phyloP scores from a whole-genome alignment of 225 moss, liverwort and hornwort genomes.

The Sphagnum tenellum region DNA sequence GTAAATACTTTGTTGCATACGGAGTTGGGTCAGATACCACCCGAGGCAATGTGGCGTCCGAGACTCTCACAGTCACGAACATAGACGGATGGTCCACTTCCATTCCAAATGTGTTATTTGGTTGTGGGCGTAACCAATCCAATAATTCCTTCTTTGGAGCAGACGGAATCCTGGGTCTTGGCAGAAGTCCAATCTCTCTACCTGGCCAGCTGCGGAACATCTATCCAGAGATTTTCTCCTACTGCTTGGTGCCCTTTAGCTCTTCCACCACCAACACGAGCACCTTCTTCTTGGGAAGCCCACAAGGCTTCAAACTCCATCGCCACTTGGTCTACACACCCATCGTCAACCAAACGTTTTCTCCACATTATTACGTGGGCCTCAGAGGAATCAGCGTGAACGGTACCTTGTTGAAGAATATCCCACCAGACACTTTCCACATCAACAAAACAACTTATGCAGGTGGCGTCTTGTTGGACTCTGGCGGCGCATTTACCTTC shows the following conservation, averaged over 20 bases:
- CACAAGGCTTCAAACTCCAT: not conserved
- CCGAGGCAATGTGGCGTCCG: constrained; percentile 14
- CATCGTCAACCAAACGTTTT: not conserved
- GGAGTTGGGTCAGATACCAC: constrained; percentile 10
- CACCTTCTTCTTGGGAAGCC: constrained; percentile 19
- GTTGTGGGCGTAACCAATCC: constrained; percentile 19
- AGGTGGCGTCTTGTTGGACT: constrained; percentile 30
- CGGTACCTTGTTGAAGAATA: constrained; percentile 1
- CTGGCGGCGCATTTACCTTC: constrained; percentile 25
- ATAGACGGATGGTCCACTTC: not conserved
- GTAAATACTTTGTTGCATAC: too few relatives aligned
- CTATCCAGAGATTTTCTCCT: constrained; percentile 22
- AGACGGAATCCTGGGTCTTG: constrained; percentile 36
- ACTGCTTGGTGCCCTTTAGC: constrained; percentile 15
- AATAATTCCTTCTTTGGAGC: constrained; percentile 11
- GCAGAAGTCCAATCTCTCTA: constrained; percentile 19
- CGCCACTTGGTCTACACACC: constrained; percentile 11
- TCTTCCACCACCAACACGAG: constrained; percentile 16
- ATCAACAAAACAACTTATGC: constrained; percentile 7
- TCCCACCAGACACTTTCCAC: constrained; percentile 8
- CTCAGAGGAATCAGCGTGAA: constrained; percentile 12
- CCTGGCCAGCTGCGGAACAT: constrained; percentile 15
- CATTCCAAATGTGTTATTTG: constrained; percentile 18
- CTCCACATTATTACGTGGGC: constrained; percentile 8
- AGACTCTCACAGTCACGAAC: constrained; percentile 11